Evolutionary conservation across 148 eudicot species (phyloP).

Genomic region (Polygonum maritimum): DNA sequence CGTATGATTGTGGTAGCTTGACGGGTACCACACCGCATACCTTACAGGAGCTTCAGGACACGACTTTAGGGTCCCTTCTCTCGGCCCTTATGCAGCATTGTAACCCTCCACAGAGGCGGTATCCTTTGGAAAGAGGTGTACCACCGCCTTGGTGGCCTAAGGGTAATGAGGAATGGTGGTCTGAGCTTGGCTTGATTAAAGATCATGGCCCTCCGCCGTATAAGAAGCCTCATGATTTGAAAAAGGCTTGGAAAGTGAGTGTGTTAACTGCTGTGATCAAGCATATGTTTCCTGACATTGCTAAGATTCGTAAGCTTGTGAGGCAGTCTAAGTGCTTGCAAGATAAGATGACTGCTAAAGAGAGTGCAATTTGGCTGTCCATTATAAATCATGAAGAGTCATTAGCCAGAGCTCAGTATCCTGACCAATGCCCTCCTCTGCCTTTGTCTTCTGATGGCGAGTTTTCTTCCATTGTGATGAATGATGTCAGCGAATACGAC

Average conservation of each 20-base stretch:
- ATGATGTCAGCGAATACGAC: conserved; percentile 27
- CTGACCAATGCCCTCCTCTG: conserved; percentile 18
- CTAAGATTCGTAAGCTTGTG: conserved; percentile 25
- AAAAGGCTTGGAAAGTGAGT: conserved; percentile 38
- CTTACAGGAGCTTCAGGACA: conserved; percentile 39
- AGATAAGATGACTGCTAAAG: conserved; percentile 39
- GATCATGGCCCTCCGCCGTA: conserved; percentile 44
- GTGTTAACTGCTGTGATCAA: conserved; percentile 33
- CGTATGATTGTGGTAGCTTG: conserved; percentile 9
- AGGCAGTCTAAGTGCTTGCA: conserved; percentile 36
- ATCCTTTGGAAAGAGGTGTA: conserved; percentile 34
- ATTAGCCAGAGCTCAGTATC: conserved; percentile 23
- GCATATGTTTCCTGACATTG: conserved; percentile 35
- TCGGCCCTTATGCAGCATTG: conserved; percentile 46
- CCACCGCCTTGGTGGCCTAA: conserved; percentile 55
- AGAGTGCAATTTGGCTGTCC: conserved; percentile 28
- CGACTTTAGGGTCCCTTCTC: conserved; percentile 37
- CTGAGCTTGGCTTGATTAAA: conserved; percentile 23
- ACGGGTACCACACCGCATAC: conserved; percentile 26
- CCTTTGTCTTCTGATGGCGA: conserved; percentile 12
- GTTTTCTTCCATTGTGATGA: conserved; percentile 14
- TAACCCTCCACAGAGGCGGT: conserved; percentile 43
- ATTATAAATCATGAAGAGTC: conserved; percentile 32
- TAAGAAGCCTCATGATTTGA: conserved; percentile 34
- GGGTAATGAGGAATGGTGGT: conserved; percentile 45